Base-by-base conservation (phyloP, 805 yeast species). In the Wickerhamiella dianesei region DNA sequence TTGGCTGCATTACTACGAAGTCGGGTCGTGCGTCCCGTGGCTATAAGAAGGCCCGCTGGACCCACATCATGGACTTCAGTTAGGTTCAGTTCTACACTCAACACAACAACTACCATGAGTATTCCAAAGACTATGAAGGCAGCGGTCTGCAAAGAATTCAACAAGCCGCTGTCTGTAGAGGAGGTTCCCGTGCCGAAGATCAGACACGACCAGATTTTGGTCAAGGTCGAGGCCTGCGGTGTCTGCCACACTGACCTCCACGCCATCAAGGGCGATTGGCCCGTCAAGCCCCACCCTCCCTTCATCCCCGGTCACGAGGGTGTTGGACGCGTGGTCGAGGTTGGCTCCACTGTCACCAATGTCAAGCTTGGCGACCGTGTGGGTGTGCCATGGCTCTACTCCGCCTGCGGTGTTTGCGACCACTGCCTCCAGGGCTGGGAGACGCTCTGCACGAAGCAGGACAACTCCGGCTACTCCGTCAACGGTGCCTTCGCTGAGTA, bases 221-320 rank as follows among this genome's bases (percentile, higher is more conserved):
- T 86, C 68, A 78, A 86, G 65, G 79, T 86, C 66, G 78, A 77
- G 69, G 85, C 79, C 73, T 77, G 94, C 21, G 95, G 95, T 67
- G 94, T 85, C 48, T 85, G 95, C 69, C 95, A 87, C 73, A 84
- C 95, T 35, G 95, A 85, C 63, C 75, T 86, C 64, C 95, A 86
- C 71, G 94, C 94, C 47, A 83, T 92, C 88, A 77, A 82, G 64
- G 94, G 94, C 60, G 95, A 86, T 69, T 85, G 94, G 94, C 92
- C 94, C 44, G 70, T 81, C 64, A 75, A 68, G 53, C 75, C 80
- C 54, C 80, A 79, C 62, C 70, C 80, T 50, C 89, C 92, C 20
- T 69, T 82, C 56, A 87, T 82, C 44, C 92, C 92, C 53, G 94
- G 94, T 57, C 94, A 83, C 68, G 94, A 83, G 68, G 94, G 92